Conservation (phyloP, 2,329 filamentous ascomycete species). For the Beauveria pseudobassiana region DNA sequence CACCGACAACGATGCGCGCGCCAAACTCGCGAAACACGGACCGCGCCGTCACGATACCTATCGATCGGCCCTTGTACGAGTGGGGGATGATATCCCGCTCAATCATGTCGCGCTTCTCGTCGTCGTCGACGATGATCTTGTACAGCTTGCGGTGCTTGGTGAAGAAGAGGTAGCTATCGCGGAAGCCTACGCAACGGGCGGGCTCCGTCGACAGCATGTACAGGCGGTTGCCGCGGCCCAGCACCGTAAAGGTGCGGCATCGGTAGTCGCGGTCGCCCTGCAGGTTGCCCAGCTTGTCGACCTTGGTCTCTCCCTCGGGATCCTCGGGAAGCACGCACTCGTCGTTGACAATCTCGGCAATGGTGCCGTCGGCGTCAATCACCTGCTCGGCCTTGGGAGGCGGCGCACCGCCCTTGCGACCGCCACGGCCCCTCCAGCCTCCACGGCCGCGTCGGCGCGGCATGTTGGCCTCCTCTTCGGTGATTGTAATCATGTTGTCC, state of each 20-base stretch:
- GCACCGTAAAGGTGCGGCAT: slow-evolving; percentile 88
- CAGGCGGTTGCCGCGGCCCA: slow-evolving; percentile 71
- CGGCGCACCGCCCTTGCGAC: slow-evolving; percentile 59
- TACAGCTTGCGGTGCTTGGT: slow-evolving; percentile 93
- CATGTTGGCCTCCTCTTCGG: slow-evolving; percentile 47
- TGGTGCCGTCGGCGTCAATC: slow-evolving; percentile 88
- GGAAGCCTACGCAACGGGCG: slow-evolving; percentile 90
- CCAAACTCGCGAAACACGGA: slow-evolving; percentile 98
- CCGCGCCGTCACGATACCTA: slow-evolving; percentile 91
- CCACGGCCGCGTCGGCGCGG: slow-evolving; percentile 59
- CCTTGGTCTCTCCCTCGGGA: slow-evolving; percentile 82
- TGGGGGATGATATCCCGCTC: slow-evolving; percentile 92
- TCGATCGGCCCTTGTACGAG: slow-evolving; percentile 95
- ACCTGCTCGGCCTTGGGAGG: slow-evolving; percentile 73
- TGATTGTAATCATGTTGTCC: slow-evolving; percentile 54
- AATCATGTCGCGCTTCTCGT: slow-evolving; percentile 96
- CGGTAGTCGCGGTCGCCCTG: slow-evolving; percentile 83
- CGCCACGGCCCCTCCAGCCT: slow-evolving; percentile 63
- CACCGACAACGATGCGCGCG: slow-evolving; percentile 86
- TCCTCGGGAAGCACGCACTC: slow-evolving; percentile 87
- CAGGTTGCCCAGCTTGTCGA: slow-evolving; percentile 81
- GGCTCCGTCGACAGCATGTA: slow-evolving; percentile 99
- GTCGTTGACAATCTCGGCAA: slow-evolving; percentile 83
- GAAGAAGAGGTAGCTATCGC: slow-evolving; percentile 98
- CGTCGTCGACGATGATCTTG: slow-evolving; percentile 96